A percentile compares a stretch with the other conserved stretches of the same genome.
Conservation (phyloP, 768 basidiomycete genomes). For the Hygrocybe coccinea region DNA sequence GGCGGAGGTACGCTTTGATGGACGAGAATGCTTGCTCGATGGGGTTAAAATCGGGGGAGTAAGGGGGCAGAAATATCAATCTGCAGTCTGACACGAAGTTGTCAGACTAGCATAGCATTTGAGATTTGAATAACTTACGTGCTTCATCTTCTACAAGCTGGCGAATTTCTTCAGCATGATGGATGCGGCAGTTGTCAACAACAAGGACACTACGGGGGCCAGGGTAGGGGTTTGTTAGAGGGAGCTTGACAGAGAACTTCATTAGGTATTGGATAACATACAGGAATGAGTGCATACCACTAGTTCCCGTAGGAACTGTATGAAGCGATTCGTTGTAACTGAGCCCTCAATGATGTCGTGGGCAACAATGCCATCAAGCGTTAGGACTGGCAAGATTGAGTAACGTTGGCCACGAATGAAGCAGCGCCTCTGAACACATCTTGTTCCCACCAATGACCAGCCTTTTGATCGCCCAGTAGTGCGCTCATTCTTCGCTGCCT, state of each 20-base stretch:
- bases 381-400: slow-evolving; percentile 28
- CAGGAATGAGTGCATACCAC: slow-evolving; percentile 14
- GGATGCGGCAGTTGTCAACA: slow-evolving; percentile 39
- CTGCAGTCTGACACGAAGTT: slow-evolving; percentile 6
- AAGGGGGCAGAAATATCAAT: slow-evolving; percentile 24
- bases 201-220: slow-evolving; percentile 32
- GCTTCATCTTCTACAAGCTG: slow-evolving; percentile 28
- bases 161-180: slow-evolving; percentile 33
- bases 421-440: slow-evolving; percentile 18
- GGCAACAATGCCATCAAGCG: slow-evolving; percentile 26
- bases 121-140: slow-evolving; percentile 24
- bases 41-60: slow-evolving; percentile 28
- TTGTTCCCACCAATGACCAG: slow-evolving; percentile 16
- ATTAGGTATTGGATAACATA: slow-evolving; percentile 13
- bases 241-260: slow-evolving; percentile 14
- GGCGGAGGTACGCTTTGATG: slow-evolving; percentile 18
- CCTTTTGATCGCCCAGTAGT: slow-evolving; percentile 18
- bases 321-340: slow-evolving; percentile 28
- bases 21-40: slow-evolving; percentile 25
- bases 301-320: slow-evolving; percentile 28
- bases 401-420: slow-evolving; percentile 26
- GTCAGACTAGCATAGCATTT: slow-evolving; percentile 10
- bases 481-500: slow-evolving; percentile 23
- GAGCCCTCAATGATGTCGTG: slow-evolving; percentile 34
- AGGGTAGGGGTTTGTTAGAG: slow-evolving; percentile 28